Conservation (phyloP, 2,329 filamentous ascomycete species). For the Fusarium newnesense region DNA sequence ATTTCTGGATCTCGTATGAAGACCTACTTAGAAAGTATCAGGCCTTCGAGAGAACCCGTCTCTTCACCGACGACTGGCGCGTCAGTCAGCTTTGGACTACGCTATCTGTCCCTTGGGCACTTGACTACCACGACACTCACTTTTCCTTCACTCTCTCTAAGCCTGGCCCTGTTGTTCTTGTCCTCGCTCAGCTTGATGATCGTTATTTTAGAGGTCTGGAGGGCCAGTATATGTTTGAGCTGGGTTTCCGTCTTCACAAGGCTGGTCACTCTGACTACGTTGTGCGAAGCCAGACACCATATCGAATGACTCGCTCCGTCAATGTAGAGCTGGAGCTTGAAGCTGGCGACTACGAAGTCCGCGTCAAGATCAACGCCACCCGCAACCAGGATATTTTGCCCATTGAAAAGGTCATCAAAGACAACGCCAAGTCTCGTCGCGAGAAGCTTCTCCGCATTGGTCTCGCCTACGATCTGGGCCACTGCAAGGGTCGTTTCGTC, state of each 20-base stretch:
- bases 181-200: constrained; percentile 66
- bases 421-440: constrained; percentile 68
- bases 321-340: constrained; percentile 81
- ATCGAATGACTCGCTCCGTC: constrained; percentile 76
- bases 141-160: constrained; percentile 63
- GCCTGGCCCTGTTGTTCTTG: constrained; percentile 63
- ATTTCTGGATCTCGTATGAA: constrained; percentile 69
- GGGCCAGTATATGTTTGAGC: constrained; percentile 65
- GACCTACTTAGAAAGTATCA: constrained; percentile 69
- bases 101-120: constrained; percentile 65
- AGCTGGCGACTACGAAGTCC: constrained; percentile 78
- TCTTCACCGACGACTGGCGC: constrained; percentile 67
- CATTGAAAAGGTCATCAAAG: constrained; percentile 75
- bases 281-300: constrained; percentile 63
- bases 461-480: constrained; percentile 75
- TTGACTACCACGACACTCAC: constrained; percentile 63
- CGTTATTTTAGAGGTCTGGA: constrained; percentile 67
- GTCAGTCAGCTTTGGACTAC: constrained; percentile 61
- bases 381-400: constrained; percentile 61
- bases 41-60: constrained; percentile 66
- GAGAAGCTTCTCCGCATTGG: constrained; percentile 81
- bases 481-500: constrained; percentile 68
- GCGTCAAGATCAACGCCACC: constrained; percentile 78
- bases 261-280: constrained; percentile 63
- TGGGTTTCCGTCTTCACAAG: constrained; percentile 65